These are phyloP conservation scores for Ceratobasidium sp. DNA, from an alignment of 1,284 basidiomycete genomes.

Conservation along the genomic window DNA sequence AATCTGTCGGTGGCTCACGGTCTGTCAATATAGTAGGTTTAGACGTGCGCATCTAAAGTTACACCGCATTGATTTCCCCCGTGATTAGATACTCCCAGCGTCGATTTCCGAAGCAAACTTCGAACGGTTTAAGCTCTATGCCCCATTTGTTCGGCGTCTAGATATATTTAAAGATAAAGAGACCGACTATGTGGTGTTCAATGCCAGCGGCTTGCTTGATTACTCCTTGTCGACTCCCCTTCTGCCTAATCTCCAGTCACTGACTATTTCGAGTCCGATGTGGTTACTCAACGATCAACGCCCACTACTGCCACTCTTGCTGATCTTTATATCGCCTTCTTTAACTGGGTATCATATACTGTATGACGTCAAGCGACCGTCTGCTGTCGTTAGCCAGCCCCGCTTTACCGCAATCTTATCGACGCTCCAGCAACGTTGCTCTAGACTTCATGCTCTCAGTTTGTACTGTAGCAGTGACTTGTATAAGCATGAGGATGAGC, in stretches of 20 bases:
- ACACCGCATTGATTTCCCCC: background rate
- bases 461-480: background rate
- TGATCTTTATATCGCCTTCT: conserved; percentile 16
- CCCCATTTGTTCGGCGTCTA: background rate
- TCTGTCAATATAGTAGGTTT: background rate
- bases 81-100: background rate
- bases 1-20: background rate
- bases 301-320: background rate
- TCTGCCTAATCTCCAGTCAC: background rate
- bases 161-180: background rate
- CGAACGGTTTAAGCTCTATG: background rate
- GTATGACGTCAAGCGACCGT: background rate
- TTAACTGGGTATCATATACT: background rate
- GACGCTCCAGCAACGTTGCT: background rate
- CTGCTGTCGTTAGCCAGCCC: background rate
- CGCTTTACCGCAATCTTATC: background rate
- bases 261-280: background rate
- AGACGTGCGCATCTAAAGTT: background rate
- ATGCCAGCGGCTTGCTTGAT: background rate
- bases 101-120: background rate
- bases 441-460: background rate
- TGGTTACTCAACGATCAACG: background rate
- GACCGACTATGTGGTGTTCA: background rate
- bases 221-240: background rate
- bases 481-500: background rate